Evolutionary conservation across 257 asterid species (phyloP), one percentile per base, ranked within the genome.

Genomic region (Solanum dulcamara): DNA sequence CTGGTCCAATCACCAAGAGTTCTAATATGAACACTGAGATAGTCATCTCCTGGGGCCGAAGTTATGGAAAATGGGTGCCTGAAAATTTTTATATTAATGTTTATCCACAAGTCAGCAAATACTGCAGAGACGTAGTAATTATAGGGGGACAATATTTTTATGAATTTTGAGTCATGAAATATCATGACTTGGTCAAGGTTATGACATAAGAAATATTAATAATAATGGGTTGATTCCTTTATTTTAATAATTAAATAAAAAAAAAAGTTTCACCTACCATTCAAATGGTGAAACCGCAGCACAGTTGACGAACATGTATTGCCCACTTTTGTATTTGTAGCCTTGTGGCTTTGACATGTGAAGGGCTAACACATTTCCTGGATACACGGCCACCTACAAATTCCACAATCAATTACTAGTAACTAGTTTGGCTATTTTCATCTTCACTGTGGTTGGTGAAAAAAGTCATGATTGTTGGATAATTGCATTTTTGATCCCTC

Each of bases 11-110:
- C 98, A 60, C 98, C 98, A 18, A 89, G 90, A 2, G 93, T 94
- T 81, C 98, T 84, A 77, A 95, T 95, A 83, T 95, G 98, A 35
- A 95, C 98, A 88, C 98, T 95, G 80, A 95, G 81, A 88, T 95
- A 86, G 88, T 94, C 96, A 87, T 95, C 97, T 82, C 92, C 91
- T 0, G 98, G 98, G 38, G 98, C 97, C 17, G 98, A 94, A 22
- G 98, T 95, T 38, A 95, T 94, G 72, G 97, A 95, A 70, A 95
- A 95, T 82, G 98, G 98, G 67, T 95, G 98, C 98, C 98, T 95
- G 92, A 85, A 85, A 84, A n/a, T n/a, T 84, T 83, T 26, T 1
- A 67, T 13, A 77, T 48, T 17, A 48, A 44, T 75, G 38, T 26
- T 79, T 48, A 79, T 72, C 81, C 55, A 40, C 0, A 48, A 48